phyloP scores from a whole-genome alignment of 352 stramenopile genomes.

The Thalassiosira mediterranea region DNA sequence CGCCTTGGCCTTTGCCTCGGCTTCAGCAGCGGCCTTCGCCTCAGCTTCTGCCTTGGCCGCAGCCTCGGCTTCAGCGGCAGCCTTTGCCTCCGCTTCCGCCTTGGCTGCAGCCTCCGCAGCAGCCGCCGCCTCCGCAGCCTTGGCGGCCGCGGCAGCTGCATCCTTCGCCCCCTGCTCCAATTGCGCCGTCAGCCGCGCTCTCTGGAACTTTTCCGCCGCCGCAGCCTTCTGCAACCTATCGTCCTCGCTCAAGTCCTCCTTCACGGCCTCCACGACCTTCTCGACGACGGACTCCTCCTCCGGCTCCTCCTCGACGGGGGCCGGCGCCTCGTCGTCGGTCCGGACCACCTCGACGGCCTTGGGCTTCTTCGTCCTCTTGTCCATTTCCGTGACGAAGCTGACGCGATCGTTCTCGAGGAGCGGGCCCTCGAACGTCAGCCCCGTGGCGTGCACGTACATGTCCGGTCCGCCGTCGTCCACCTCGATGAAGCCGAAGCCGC shows the following conservation, averaged over 20 bases:
- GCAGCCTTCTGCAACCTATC: not conserved
- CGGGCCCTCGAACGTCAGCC: conserved; percentile 63
- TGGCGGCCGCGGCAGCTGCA: conserved; percentile 52
- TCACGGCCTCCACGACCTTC: not conserved
- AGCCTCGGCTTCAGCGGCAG: conserved; percentile 14
- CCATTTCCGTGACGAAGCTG: conserved; percentile 29
- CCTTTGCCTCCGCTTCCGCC: conserved; percentile 12
- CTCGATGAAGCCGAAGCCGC: conserved; percentile 53
- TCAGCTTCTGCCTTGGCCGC: not conserved
- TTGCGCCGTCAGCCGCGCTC: conserved; percentile 23
- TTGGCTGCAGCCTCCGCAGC: conserved; percentile 44
- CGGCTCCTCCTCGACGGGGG: conserved; percentile 6
- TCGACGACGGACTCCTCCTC: conserved; percentile 2
- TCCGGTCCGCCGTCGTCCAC: conserved; percentile 74
- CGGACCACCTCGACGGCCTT: conserved; percentile 37
- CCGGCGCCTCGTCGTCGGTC: not conserved
- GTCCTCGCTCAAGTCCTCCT: conserved; percentile 11
- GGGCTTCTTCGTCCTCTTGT: conserved; percentile 46
- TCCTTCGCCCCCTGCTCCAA: conserved; percentile 46
- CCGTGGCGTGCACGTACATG: conserved; percentile 83
- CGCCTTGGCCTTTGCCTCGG: conserved; percentile 6
- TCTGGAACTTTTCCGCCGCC: not conserved
- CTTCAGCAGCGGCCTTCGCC: conserved; percentile 13
- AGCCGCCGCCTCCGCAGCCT: conserved; percentile 52
- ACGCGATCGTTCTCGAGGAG: conserved; percentile 37